phyloP scores from a whole-genome alignment of 2,329 filamentous ascomycete species.

The Phoma sp. region DNA sequence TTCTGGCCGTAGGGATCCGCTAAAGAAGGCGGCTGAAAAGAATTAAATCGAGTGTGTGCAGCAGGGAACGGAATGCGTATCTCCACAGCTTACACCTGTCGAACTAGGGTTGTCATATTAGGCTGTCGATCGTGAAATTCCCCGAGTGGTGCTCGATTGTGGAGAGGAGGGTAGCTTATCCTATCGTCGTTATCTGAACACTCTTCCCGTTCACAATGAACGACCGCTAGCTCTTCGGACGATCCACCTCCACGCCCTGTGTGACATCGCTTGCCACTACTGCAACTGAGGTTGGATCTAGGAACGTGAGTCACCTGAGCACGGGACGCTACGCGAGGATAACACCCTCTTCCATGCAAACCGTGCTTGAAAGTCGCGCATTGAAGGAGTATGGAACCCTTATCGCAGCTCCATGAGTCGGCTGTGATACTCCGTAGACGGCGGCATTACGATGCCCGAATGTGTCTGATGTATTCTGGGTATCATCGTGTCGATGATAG shows the following conservation, averaged over 20 bases:
- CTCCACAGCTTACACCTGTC: background rate
- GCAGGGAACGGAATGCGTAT: background rate
- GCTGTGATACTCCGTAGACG: background rate
- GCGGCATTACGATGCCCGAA: conserved; percentile 15
- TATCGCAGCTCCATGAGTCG: conserved; percentile 25
- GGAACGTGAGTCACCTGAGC: conserved; percentile 6
- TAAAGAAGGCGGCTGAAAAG: background rate
- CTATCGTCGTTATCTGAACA: conserved; percentile 18
- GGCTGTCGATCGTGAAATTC: conserved; percentile 2
- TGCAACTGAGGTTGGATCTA: conserved; percentile 21
- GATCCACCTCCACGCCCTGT: conserved; percentile 30
- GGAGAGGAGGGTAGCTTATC: conserved; percentile 1
- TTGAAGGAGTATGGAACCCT: conserved; percentile 12
- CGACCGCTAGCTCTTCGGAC: conserved; percentile 6
- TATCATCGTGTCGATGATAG: conserved; percentile 20
- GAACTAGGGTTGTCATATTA: background rate
- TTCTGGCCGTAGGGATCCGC: background rate
- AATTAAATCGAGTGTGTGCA: background rate
- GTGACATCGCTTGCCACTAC: conserved; percentile 27
- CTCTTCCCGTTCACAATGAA: conserved; percentile 1
- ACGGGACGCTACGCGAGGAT: conserved; percentile 14
- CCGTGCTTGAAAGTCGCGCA: conserved; percentile 1
- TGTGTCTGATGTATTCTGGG: conserved; percentile 1
- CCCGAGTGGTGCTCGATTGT: conserved; percentile 1
- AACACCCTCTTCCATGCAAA: conserved; percentile 14